These are phyloP conservation scores for Pichia manshurica DNA, from an alignment of 805 yeast genomes.

Conservation along the genomic window DNA sequence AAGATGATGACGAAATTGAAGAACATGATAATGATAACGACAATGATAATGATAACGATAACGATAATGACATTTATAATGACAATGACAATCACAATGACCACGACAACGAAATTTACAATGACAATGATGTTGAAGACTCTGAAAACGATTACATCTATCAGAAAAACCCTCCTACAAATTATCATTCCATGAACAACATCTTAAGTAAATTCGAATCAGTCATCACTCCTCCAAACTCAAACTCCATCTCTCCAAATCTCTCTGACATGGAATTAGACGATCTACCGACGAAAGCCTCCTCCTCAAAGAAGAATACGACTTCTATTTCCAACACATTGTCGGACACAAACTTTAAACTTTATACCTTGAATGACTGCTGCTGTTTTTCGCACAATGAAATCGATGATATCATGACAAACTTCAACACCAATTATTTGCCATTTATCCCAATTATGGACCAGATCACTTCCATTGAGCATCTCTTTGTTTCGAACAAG, in stretches of 20 bases:
- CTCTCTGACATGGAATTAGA: slow-evolving; percentile 13
- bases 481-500: slow-evolving; percentile 18
- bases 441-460: slow-evolving; percentile 25
- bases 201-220: slow-evolving; percentile 6
- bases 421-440: slow-evolving; percentile 21
- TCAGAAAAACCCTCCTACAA: not conserved
- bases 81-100: slow-evolving; percentile 8
- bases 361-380: slow-evolving; percentile 10
- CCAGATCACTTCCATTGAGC: slow-evolving; percentile 19
- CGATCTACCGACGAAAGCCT: too few species aligned
- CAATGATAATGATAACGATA: not conserved
- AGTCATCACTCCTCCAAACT: slow-evolving; percentile 11
- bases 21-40: slow-evolving; percentile 18
- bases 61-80: not conserved
- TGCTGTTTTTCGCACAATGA: slow-evolving; percentile 13
- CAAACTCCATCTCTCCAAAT: slow-evolving; percentile 14
- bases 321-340: not conserved
- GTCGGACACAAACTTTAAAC: not conserved
- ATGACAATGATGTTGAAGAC: not conserved
- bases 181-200: slow-evolving; percentile 4
- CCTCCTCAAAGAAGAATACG: not conserved
- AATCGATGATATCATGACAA: slow-evolving; percentile 12
- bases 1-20: not conserved
- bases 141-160: slow-evolving; percentile 2
- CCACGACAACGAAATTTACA: not conserved